Conservation (phyloP, 1,284 basidiomycete species). For the Ganoderma resinaceum region DNA sequence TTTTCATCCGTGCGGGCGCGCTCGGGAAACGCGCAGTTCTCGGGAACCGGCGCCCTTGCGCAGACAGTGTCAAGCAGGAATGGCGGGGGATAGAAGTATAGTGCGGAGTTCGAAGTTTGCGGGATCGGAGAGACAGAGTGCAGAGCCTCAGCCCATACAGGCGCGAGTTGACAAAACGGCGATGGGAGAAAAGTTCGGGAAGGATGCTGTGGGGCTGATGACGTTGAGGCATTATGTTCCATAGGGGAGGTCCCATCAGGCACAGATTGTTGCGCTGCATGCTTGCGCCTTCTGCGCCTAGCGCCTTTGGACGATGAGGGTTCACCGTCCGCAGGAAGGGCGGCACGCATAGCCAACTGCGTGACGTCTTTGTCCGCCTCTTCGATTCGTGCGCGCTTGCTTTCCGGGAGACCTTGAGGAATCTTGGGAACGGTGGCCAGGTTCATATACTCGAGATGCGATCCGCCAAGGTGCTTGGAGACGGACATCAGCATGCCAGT, state of each 20-base stretch:
- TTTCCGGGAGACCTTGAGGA: not conserved
- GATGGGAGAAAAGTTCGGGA: not conserved
- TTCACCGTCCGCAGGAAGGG: not conserved
- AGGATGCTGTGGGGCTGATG: not conserved
- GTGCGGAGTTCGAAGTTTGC: not conserved
- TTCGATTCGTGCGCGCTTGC: not conserved
- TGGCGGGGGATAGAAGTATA: conserved; percentile 16
- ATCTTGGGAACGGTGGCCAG: not conserved
- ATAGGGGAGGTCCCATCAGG: not conserved
- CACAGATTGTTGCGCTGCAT: not conserved
- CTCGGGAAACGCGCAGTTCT: not conserved
- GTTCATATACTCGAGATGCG: conserved; percentile 3
- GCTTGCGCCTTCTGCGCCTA: not conserved
- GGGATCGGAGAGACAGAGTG: conserved; percentile 3
- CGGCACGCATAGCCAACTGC: not conserved
- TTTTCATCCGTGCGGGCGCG: conserved; percentile 10
- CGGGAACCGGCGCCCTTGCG: not conserved
- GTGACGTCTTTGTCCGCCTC: not conserved
- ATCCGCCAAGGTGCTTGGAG: conserved; percentile 3
- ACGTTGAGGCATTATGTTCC: not conserved
- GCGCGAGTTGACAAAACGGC: not conserved
- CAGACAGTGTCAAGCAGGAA: conserved; percentile 11
- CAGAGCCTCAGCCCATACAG: not conserved
- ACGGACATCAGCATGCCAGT: conserved; percentile 1
- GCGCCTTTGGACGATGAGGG: not conserved